phyloP scores from a whole-genome alignment of 2,329 filamentous ascomycete species.

The Paramyrothecium roridum region DNA sequence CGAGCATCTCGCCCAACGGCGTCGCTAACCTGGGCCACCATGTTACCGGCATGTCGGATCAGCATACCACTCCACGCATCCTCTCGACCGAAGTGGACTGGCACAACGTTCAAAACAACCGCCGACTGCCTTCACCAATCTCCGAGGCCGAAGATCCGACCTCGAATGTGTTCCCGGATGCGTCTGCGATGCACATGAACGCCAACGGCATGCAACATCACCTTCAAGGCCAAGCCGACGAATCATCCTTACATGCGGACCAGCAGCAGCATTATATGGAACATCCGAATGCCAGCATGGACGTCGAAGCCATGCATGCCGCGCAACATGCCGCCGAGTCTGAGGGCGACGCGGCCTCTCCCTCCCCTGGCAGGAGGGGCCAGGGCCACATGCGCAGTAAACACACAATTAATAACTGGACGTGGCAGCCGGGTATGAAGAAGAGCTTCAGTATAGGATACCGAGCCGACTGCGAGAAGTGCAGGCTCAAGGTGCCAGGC shows the following conservation, averaged over 20 bases:
- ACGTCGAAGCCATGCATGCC: constrained; percentile 23
- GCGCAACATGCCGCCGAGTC: constrained; percentile 18
- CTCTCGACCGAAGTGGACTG: constrained; percentile 44
- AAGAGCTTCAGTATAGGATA: constrained; percentile 76
- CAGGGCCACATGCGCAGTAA: constrained; percentile 53
- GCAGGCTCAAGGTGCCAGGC: constrained; percentile 68
- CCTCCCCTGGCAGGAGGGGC: constrained; percentile 49
- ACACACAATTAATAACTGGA: constrained; percentile 60
- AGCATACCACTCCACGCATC: constrained; percentile 46
- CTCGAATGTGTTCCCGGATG: constrained; percentile 25
- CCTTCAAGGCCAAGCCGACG: constrained; percentile 29
- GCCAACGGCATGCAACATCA: constrained; percentile 24
- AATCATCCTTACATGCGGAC: constrained; percentile 11
- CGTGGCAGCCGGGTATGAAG: constrained; percentile 61
- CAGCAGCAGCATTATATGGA: constrained; percentile 33
- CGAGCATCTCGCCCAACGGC: constrained; percentile 28
- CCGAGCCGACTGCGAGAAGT: constrained; percentile 75
- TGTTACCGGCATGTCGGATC: constrained; percentile 34
- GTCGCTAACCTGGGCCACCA: constrained; percentile 36
- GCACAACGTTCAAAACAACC: constrained; percentile 50
- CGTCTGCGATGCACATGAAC: constrained; percentile 7
- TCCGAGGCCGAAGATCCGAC: constrained; percentile 52
- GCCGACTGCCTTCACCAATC: constrained; percentile 57
- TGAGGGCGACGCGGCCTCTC: constrained; percentile 34
- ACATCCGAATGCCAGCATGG: constrained; percentile 35